These are phyloP conservation scores for Globisporangium mamillatum DNA, from an alignment of 352 stramenopile species.

Conservation along the genomic window DNA sequence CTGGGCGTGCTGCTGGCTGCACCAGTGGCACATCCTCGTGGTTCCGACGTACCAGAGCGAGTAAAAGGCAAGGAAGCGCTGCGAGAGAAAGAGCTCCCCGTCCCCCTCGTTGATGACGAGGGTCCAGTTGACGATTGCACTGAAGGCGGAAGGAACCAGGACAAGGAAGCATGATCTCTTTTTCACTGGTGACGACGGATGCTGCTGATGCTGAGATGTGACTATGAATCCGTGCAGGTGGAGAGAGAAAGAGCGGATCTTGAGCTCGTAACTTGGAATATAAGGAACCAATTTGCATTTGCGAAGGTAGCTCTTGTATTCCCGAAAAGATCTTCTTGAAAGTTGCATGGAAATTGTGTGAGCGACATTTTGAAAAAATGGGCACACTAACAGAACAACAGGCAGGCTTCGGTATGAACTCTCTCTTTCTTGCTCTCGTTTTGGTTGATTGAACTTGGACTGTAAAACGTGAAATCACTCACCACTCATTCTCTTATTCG, in stretches of 20 bases:
- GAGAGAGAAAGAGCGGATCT: background rate
- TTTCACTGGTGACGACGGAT: background rate
- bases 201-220: background rate
- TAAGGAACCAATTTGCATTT: slow-evolving; percentile 2
- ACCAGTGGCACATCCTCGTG: slow-evolving; percentile 89
- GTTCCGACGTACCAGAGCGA: slow-evolving; percentile 75
- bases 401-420: background rate
- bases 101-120: background rate
- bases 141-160: background rate
- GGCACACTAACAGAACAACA: background rate
- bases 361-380: background rate
- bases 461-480: slow-evolving; percentile 1
- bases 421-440: background rate
- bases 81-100: background rate
- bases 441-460: background rate
- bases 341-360: background rate
- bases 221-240: background rate
- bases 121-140: background rate
- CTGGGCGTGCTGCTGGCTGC: slow-evolving; percentile 89
- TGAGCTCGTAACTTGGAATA: slow-evolving; percentile 7
- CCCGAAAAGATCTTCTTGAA: no score
- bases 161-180: background rate
- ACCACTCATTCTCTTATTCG: slow-evolving; percentile 4
- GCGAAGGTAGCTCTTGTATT: background rate
- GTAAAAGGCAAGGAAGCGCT: slow-evolving; percentile 28